phyloP scores from a whole-genome alignment of 352 stramenopile species.

The Phytophthora palmivora region DNA sequence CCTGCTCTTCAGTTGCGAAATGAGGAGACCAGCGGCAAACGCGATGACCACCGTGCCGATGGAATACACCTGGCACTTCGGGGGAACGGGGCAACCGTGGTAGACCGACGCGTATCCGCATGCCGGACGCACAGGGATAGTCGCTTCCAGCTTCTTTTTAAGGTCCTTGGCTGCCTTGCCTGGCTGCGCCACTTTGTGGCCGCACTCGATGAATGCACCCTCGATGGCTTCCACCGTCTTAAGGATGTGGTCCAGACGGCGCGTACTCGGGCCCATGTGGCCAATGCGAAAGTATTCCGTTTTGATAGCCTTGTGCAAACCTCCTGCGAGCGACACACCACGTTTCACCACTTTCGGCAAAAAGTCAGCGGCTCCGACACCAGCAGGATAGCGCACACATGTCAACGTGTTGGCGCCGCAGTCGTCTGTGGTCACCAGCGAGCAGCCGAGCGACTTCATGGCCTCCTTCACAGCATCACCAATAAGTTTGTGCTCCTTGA shows the following conservation, averaged over 20 bases:
- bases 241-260: constrained; percentile 75
- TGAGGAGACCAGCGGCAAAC: constrained; percentile 66
- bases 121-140: constrained; percentile 58
- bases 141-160: constrained; percentile 59
- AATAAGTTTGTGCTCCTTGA: constrained; percentile 68
- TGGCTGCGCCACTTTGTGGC: constrained; percentile 63
- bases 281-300: constrained; percentile 88
- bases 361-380: constrained; percentile 70
- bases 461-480: constrained; percentile 71
- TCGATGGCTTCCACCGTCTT: constrained; percentile 81
- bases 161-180: constrained; percentile 60
- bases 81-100: constrained; percentile 70
- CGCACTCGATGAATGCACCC: constrained; percentile 72
- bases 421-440: constrained; percentile 58
- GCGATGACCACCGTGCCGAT: constrained; percentile 62
- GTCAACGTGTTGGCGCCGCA: constrained; percentile 74
- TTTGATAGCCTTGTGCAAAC: constrained; percentile 85
- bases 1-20: constrained; percentile 66
- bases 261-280: constrained; percentile 84
- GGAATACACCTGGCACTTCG: constrained; percentile 76
- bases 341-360: constrained; percentile 75
- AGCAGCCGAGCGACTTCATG: constrained; percentile 68
- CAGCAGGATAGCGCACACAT: constrained; percentile 76
- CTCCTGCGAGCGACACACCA: constrained; percentile 76
- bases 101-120: constrained; percentile 50